Conservation (phyloP, 441 rosid genomes). For the Francoa sonchifolia region DNA sequence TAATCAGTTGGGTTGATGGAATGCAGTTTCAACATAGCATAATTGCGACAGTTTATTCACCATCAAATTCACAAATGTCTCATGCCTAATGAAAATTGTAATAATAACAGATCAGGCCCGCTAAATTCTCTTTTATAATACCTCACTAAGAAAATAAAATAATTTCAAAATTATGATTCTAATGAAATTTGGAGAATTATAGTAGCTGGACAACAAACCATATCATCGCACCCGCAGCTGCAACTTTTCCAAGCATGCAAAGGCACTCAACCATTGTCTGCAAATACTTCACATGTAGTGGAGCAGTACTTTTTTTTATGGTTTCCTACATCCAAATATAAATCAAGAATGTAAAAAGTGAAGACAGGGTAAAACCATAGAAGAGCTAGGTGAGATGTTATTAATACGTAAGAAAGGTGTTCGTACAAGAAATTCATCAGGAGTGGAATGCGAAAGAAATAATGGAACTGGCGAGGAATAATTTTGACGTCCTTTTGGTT, state of each 20-base stretch:
- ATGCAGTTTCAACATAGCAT: too few relatives aligned
- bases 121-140: too few relatives aligned
- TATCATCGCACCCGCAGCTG: slow-evolving; percentile 96
- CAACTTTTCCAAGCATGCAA: slow-evolving; percentile 87
- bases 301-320: slow-evolving; percentile 76
- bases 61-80: too few relatives aligned
- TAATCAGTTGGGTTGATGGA: too few relatives aligned
- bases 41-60: too few relatives aligned
- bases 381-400: slow-evolving; percentile 9
- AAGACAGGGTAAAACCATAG: slow-evolving; percentile 11
- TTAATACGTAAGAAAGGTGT: too few relatives aligned
- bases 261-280: slow-evolving; percentile 97
- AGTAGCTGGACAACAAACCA: slow-evolving; percentile 74
- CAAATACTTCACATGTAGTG: slow-evolving; percentile 84
- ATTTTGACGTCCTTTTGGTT: slow-evolving; percentile 29
- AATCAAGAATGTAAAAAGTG: slow-evolving; percentile 14
- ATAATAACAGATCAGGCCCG: too few relatives aligned
- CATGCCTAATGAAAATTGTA: too few relatives aligned
- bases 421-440: too few relatives aligned
- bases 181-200: too few relatives aligned
- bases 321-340: slow-evolving; percentile 47
- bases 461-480: slow-evolving; percentile 48
- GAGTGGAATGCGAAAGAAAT: slow-evolving; percentile 83
- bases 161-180: too few relatives aligned
- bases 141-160: too few relatives aligned